Base-by-base conservation (phyloP, 1,284 basidiomycete genomes). In the Fomitopsis betulina region DNA sequence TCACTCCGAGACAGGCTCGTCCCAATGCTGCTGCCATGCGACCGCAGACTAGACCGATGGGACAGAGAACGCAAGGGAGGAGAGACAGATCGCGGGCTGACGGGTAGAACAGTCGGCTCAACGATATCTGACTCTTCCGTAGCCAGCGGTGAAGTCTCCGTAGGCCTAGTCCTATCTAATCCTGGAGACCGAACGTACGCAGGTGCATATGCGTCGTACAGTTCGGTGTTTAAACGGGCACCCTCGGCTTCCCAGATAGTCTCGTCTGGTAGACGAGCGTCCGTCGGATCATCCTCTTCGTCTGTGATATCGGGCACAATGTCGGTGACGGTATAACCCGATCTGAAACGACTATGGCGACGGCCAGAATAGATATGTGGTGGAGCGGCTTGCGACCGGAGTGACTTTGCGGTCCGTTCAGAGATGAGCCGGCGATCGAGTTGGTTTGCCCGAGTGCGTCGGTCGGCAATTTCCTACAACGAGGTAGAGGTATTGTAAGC, bases 391-490 rank as follows among this genome's bases (percentile, higher is more conserved):
- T 91, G 75, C 56, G 76, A 70, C 27, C 80, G 81, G 13, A 91
- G 72, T 58, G 77, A 79, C 65, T 81, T 81, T 5, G 82, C 82
- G 0, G 89, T 89, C 40, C 78, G 76, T 53, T 86, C 82, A 21
- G 84, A 80, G 54, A 91, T 84, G 51, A 85, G 75, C 53, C 80
- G 78, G 53, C 82, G 81, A 70, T 89, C 86, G 25, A 73, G 68
- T 3, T 72, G 60, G 50, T 71, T 77, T 19, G 78, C 73, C 23
- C 87, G 80, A 42, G 74, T 77, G 25, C 80, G 79, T 53, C 89
- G 81, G 61, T 89, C 87, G 5, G 88, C 85, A 40, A 89, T 67
- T 78, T 91, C 89, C 89, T 90, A 56, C 10, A 8, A 17, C 23
- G 35, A n/a, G n/a, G 2, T 7, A 10, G 6, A 45, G 6, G 25